Evolutionary conservation across 768 basidiomycete genomes (phyloP).

Genomic region (Lactifluus rugatus): DNA sequence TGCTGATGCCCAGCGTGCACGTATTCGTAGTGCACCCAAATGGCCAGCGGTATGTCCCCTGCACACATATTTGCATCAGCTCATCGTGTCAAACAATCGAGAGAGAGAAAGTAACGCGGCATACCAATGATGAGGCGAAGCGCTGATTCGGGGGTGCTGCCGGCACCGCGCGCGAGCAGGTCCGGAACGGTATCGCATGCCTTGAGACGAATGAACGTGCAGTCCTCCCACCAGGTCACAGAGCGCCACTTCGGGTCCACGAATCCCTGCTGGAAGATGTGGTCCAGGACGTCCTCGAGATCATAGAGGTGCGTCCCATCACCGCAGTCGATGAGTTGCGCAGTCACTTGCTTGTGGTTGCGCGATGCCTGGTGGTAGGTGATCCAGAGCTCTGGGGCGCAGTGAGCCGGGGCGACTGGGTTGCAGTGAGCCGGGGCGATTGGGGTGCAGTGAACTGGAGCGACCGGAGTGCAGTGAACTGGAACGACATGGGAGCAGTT

Average conservation of each 20-base stretch:
- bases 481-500: background rate
- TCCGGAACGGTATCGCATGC: conserved; percentile 30
- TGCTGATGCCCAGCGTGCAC: conserved; percentile 26
- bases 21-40: conserved; percentile 40
- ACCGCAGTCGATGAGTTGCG: conserved; percentile 40
- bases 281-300: conserved; percentile 41
- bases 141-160: conserved; percentile 35
- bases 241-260: conserved; percentile 36
- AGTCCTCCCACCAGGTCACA: conserved; percentile 37
- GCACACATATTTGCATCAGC: background rate
- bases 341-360: conserved; percentile 31
- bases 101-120: background rate
- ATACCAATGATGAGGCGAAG: conserved; percentile 37
- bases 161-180: conserved; percentile 29
- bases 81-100: background rate
- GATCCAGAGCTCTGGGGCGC: conserved; percentile 34
- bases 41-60: conserved; percentile 33
- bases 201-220: conserved; percentile 31
- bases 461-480: background rate
- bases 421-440: background rate
- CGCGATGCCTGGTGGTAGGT: conserved; percentile 41
- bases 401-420: conserved; percentile 3
- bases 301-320: conserved; percentile 33
- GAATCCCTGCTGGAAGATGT: conserved; percentile 37
- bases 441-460: background rate